These are phyloP conservation scores for Lecanosticta acicola DNA, from an alignment of 2,329 filamentous ascomycete genomes.

Conservation along the genomic window DNA sequence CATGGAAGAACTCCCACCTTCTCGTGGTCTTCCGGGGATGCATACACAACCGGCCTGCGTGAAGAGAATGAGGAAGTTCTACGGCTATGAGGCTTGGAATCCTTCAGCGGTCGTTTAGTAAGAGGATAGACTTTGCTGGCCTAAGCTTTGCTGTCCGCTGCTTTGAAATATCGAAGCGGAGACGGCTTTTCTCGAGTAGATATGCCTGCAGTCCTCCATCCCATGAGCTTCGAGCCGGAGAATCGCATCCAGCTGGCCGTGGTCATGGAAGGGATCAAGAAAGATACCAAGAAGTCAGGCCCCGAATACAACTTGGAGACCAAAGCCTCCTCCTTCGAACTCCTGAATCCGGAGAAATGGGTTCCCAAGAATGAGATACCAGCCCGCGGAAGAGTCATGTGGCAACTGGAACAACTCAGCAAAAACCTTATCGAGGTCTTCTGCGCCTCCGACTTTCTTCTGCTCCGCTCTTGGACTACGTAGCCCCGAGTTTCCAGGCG, in stretches of 20 bases:
- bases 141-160: no score
- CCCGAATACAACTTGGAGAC: no score
- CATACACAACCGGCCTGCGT: no score
- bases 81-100: no score
- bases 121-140: no score
- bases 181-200: no score
- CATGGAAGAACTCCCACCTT: no score
- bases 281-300: neutral
- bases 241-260: neutral
- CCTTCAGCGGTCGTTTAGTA: no score
- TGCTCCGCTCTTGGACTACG: slow-evolving; percentile 4
- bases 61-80: no score
- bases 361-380: neutral
- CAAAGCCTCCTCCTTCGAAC: slow-evolving; percentile 2
- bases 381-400: neutral
- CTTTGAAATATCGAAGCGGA: no score
- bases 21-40: no score
- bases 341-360: slow-evolving; percentile 5
- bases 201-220: no score
- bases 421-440: slow-evolving; percentile 5
- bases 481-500: slow-evolving; percentile 3
- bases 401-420: neutral
- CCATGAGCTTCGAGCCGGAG: neutral
- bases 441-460: slow-evolving; percentile 11
- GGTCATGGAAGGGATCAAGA: neutral